These are phyloP conservation scores for Ceratocystis colombiana DNA, from an alignment of 2,329 filamentous ascomycete species.

Conservation along the genomic window DNA sequence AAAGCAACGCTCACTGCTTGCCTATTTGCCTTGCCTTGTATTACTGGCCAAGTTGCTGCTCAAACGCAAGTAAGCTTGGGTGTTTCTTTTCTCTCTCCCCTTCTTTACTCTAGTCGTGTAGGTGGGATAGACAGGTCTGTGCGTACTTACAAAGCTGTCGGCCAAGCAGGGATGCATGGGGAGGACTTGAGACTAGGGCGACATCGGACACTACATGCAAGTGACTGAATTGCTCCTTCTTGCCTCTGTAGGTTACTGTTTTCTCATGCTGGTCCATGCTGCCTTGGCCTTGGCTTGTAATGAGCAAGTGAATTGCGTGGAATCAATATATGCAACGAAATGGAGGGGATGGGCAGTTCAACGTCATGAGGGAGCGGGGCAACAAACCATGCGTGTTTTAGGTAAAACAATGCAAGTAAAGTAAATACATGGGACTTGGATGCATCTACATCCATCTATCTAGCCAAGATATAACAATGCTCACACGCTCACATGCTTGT, in stretches of 20 bases:
- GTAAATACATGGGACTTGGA: neutral
- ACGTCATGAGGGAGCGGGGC: conserved; percentile 11
- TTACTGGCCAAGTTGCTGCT: neutral
- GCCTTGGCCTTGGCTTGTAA: neutral
- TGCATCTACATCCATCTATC: neutral
- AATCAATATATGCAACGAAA: neutral
- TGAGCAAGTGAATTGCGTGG: neutral
- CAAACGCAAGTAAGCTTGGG: neutral
- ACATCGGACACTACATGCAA: conserved; percentile 14
- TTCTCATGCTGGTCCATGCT: neutral
- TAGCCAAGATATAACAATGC: neutral
- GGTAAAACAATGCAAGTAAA: conserved; percentile 14
- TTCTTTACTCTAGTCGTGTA: neutral
- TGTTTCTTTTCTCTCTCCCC: neutral
- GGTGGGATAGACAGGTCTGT: conserved; percentile 13
- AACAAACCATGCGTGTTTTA: conserved; percentile 12
- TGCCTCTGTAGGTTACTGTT: neutral
- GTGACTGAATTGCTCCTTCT: conserved; percentile 14
- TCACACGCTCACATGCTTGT: neutral
- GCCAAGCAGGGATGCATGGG: conserved; percentile 8
- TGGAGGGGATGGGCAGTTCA: conserved; percentile 9
- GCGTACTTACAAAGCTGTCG: conserved; percentile 14
- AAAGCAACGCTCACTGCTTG: neutral
- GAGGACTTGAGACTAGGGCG: conserved; percentile 12
- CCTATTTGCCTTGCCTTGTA: neutral